These are phyloP conservation scores for Aspergillus pseudotamarii DNA, from an alignment of 2,329 filamentous ascomycete genomes.

Conservation along the genomic window DNA sequence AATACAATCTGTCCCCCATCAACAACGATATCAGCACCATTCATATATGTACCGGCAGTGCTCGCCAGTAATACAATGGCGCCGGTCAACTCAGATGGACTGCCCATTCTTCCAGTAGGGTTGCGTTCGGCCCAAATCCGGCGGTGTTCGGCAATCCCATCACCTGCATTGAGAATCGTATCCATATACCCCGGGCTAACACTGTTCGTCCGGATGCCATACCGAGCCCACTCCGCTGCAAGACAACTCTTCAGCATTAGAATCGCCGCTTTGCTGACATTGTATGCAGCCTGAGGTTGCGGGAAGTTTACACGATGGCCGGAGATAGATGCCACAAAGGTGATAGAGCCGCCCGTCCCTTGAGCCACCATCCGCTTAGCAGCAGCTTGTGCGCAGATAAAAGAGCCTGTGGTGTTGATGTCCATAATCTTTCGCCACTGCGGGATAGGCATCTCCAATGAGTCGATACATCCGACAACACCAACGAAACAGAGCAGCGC, in stretches of 20 bases:
- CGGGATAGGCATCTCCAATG: conserved; percentile 60
- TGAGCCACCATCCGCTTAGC: conserved; percentile 41
- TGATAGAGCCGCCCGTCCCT: conserved; percentile 12
- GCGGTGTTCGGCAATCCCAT: conserved; percentile 57
- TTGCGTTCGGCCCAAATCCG: conserved; percentile 62
- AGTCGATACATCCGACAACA: conserved; percentile 64
- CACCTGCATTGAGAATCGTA: conserved; percentile 70
- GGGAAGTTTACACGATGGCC: conserved; percentile 71
- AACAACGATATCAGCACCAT: background rate
- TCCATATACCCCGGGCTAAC: conserved; percentile 78
- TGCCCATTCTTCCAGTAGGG: conserved; percentile 67
- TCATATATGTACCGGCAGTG: background rate
- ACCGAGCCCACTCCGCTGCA: conserved; percentile 71
- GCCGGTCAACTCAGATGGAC: conserved; percentile 65
- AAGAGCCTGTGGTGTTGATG: conserved; percentile 72
- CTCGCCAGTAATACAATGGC: conserved; percentile 54
- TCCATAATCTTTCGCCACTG: conserved; percentile 68
- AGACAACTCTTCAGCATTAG: conserved; percentile 65
- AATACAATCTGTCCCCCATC: background rate
- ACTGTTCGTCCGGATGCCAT: conserved; percentile 72
- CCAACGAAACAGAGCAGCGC: conserved; percentile 67
- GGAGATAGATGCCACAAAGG: conserved; percentile 69
- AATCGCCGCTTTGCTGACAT: conserved; percentile 70
- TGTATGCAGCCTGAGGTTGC: conserved; percentile 73
- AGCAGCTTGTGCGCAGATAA: conserved; percentile 69